phyloP scores from a whole-genome alignment of 345 rosid species.

The Eucalyptus curtisii region DNA sequence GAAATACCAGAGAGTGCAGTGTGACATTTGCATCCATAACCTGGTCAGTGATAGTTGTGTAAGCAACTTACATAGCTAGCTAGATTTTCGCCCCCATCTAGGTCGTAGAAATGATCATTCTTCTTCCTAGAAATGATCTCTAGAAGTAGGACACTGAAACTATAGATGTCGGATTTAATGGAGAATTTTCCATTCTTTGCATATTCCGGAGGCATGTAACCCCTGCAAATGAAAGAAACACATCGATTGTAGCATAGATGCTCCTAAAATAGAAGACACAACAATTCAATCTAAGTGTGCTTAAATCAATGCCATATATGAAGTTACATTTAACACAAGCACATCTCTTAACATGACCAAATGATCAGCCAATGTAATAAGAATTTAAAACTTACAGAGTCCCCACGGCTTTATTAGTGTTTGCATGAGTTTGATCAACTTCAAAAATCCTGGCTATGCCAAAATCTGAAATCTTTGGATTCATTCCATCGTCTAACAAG shows the following conservation, averaged over 20 bases:
- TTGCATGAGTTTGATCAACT: conserved; percentile 1
- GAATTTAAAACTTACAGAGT: not conserved
- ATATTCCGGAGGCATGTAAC: conserved; percentile 3
- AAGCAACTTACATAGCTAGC: not conserved
- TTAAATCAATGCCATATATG: not conserved
- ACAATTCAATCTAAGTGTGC: not conserved
- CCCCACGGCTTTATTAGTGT: not conserved
- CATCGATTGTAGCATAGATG: not conserved
- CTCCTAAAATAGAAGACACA: not conserved
- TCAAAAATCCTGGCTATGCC: conserved; percentile 6
- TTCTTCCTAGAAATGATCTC: not conserved
- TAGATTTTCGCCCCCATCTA: not conserved
- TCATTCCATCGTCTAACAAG: not conserved
- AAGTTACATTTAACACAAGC: not conserved
- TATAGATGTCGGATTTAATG: not conserved
- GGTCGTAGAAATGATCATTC: not conserved
- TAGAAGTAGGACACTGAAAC: conserved; percentile 5
- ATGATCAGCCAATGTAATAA: not conserved
- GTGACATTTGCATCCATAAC: not conserved
- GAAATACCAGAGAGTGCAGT: not conserved
- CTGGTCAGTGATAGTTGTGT: not conserved
- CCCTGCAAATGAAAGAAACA: not conserved
- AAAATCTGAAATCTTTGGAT: conserved; percentile 5
- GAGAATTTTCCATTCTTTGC: not conserved
- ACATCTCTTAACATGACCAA: not conserved